A percentile compares a stretch with the other conserved stretches of the same genome.
Evolutionary conservation across 768 basidiomycete genomes (phyloP).

Genomic region (Lyophyllum semitale): DNA sequence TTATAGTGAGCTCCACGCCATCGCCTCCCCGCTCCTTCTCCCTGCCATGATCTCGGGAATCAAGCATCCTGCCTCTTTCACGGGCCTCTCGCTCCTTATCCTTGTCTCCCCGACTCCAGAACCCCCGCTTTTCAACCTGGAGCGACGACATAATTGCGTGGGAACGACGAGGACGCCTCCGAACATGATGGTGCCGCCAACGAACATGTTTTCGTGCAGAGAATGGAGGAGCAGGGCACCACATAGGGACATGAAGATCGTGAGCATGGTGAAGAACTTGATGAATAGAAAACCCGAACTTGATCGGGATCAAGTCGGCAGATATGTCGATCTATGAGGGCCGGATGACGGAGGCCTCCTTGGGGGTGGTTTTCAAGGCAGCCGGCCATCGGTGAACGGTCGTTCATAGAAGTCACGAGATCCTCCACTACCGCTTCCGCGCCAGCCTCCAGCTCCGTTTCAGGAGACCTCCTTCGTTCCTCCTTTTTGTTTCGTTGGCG

Average conservation of each 20-base stretch:
- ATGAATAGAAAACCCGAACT: neutral
- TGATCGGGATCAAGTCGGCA: neutral
- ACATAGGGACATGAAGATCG: neutral
- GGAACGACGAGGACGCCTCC: slow-evolving; percentile 60
- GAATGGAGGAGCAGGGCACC: neutral
- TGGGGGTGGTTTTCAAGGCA: neutral
- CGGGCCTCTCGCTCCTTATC: no score
- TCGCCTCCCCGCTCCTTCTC: no score
- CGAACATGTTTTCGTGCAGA: slow-evolving; percentile 48
- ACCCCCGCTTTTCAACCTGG: no score
- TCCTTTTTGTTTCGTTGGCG: no score
- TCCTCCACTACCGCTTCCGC: neutral
- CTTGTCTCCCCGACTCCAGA: no score
- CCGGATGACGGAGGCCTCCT: neutral
- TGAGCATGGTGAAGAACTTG: neutral
- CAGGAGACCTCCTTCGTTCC: no score
- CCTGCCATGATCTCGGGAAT: no score
- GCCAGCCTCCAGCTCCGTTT: neutral
- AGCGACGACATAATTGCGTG: slow-evolving; percentile 52
- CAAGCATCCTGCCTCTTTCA: no score
- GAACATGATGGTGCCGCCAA: slow-evolving; percentile 51
- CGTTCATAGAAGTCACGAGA: neutral
- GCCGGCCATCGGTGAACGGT: neutral
- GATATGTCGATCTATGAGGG: neutral
- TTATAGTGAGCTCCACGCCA: no score